Base-by-base conservation (phyloP, 495 filamentous ascomycete species). In the Talaromyces nanjingensis region DNA sequence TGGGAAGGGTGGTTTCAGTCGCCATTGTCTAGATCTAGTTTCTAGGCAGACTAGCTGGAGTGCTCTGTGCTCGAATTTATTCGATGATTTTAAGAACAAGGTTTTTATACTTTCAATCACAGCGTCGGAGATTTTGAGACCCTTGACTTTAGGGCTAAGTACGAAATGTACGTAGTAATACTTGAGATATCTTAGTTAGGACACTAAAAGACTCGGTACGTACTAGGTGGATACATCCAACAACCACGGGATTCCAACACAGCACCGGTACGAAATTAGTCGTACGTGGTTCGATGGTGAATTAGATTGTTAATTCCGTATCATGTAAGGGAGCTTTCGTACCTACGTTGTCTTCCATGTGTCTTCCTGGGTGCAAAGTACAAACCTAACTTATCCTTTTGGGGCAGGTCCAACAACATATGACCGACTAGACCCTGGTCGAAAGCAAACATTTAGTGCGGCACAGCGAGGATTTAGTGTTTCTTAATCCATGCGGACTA, bases 1-100 rank as follows among this genome's bases (percentile, higher is more conserved):
- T 71, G 27, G 72, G 71, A 22, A 37, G 29, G 16, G 16, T 9
- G 18, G 31, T 59, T 59, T 59, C 56, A 12, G 56, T 20, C 27
- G 22, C 53, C 53, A 56, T 56, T 29, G 20, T 49, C 45, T 20
- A 2, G 18, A 18, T 45, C n/a, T 27, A 20, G 24, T 20, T 5
- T 22, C 6, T 22, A 54, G 20, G n/a, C 0, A 24, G 52, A 14
- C 24, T 20, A 14, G 53, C 24, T 27, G 4, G 53, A 56, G 37
- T 27, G 12, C 22, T 29, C 22, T 14, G 24, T 56, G 27, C 16
- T 25, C 53, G 18, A n/a, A 29, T 29, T 14, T 22, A 24, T 54
- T 24, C 24, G 18, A 4, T 54, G 14, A 2, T 54, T 54, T 9
- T 22, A 20, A 54, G 24, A 5, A 22, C 49, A 54, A 54, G 49